Conservation (phyloP, 352 stramenopile species). For the Phytophthora podocarpi region DNA sequence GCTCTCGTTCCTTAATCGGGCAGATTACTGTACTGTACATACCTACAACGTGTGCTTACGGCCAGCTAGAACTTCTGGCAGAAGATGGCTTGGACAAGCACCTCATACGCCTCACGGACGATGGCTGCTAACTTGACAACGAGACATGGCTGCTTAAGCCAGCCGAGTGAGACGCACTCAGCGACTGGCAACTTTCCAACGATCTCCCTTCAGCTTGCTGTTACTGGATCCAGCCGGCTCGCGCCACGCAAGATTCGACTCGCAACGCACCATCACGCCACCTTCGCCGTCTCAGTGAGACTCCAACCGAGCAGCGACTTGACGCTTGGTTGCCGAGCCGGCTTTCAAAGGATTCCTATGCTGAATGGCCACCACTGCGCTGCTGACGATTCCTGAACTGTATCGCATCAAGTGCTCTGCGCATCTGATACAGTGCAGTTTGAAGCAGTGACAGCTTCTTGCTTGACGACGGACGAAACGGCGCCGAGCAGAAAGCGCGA, state of each 20-base stretch:
- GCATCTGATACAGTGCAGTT: constrained; percentile 27
- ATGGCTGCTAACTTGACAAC: neutral
- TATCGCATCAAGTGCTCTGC: constrained; percentile 2
- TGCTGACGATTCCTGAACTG: constrained; percentile 1
- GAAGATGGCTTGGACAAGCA: neutral
- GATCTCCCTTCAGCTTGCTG: neutral
- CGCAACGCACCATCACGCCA: neutral
- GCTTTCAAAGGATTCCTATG: constrained; percentile 16
- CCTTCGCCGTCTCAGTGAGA: constrained; percentile 13
- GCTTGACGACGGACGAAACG: constrained; percentile 11
- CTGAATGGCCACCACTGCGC: neutral
- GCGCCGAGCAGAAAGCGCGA: constrained; percentile 22
- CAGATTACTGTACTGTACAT: too few relatives aligned
- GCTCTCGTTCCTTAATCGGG: too few relatives aligned
- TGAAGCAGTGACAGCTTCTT: constrained; percentile 25
- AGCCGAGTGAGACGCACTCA: too few relatives aligned
- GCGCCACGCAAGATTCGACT: neutral
- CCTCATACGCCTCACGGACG: too few relatives aligned
- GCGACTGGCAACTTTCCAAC: too few relatives aligned
- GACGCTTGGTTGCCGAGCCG: neutral
- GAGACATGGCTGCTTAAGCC: too few relatives aligned
- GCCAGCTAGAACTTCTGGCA: neutral
- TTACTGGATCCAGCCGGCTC: constrained; percentile 6
- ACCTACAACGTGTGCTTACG: too few relatives aligned
- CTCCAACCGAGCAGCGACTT: neutral